Evolutionary conservation across 2,329 filamentous ascomycete species (phyloP).

Genomic region (Neophaeococcomyces mojaviensis): DNA sequence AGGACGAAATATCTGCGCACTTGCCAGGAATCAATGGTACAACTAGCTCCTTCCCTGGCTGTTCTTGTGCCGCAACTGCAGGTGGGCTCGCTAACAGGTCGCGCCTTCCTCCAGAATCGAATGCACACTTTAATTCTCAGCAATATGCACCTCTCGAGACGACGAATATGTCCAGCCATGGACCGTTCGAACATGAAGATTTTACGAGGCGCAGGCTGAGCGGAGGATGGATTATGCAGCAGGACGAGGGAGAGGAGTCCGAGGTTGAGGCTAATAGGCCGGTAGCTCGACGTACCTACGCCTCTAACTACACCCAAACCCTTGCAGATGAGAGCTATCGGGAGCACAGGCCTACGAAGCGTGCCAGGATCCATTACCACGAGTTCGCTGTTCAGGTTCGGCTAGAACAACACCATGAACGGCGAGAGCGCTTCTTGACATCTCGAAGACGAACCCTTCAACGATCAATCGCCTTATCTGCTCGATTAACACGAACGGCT

Average conservation of each 20-base stretch:
- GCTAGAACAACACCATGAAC: conserved; percentile 35
- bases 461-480: conserved; percentile 36
- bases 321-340: not conserved
- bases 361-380: conserved; percentile 33
- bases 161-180: conserved; percentile 10
- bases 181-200: conserved; percentile 3
- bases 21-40: conserved; percentile 5
- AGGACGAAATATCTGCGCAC: conserved; percentile 3
- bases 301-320: not conserved
- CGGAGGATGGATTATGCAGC: conserved; percentile 6
- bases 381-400: conserved; percentile 37
- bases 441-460: conserved; percentile 34
- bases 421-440: conserved; percentile 33
- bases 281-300: not conserved
- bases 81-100: conserved; percentile 3
- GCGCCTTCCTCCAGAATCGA: not conserved
- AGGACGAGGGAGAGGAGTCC: not conserved
- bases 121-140: not conserved
- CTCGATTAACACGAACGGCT: conserved; percentile 35
- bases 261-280: not conserved
- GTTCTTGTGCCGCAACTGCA: conserved; percentile 2
- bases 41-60: not conserved
- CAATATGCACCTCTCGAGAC: conserved; percentile 8
- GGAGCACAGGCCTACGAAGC: conserved; percentile 15
- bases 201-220: conserved; percentile 5